Base-by-base conservation (phyloP, 2,329 filamentous ascomycete genomes). In the Penicillium sp. region DNA sequence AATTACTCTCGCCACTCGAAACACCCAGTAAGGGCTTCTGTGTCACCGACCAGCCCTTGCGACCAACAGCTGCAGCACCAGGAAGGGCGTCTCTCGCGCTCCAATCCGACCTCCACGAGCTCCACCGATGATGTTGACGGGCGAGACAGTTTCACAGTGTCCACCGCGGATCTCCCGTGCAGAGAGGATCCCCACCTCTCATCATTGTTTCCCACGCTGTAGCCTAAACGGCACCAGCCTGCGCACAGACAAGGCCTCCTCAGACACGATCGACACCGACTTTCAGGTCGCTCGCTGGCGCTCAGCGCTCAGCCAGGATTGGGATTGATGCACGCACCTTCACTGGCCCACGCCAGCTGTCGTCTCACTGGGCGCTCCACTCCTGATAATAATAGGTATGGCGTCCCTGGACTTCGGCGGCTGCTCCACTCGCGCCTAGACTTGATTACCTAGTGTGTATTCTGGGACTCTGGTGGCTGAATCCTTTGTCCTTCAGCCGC, bases 301-400 rank as follows among this genome's bases (percentile, higher is more conserved):
- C 29, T 46, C 18, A 20, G n/a, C 23, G 18, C 34, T 30, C 36
- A 46, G 36, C 21, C 43, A 33, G 23, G 39, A 48, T 48, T 42
- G 21, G 24, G 32, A 43, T 46, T 15, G 23, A 27, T 13, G 26
- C 30, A 29, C 39, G 27, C 41, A 40, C 24, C 46, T 53, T 50
- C 41, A 56, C 54, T 49, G 36, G 52, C 42, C 46, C 41, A 56
- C 51, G 48, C 41, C 27, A 37, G 9, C 21, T 40, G 36, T 17
- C 51, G 43, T 49, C 51, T 56, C 45, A 54, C 52, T 48, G 39
- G 37, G 12, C 37, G 17, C 52, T 45, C 46, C 51, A 41, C 41
- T 36, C n/a, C 21, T n/a, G 29, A 46, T 58, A 60, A 60, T 58
- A 51, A 58, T 54, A 58, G 51, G 42, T 27, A 33, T 42, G 42